Conservation (phyloP, 192 early-diverging fungal species). For the Geranomyces michiganensis region DNA sequence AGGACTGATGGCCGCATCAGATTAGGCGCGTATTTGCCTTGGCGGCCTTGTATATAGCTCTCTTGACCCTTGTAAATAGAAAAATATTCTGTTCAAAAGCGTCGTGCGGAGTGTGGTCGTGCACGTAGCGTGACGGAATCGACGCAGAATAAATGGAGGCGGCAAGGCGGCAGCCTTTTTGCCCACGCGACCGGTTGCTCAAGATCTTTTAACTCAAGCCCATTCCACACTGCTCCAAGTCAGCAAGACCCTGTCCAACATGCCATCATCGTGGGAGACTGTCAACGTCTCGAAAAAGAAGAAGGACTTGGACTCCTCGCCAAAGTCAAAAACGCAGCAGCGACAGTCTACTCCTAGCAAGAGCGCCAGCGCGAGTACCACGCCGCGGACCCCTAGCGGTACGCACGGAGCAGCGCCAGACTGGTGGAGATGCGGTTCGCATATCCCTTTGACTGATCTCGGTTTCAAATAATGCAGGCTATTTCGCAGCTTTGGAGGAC, state of each 20-base stretch:
- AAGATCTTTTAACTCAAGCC: too few relatives aligned
- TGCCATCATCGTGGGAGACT: conserved; percentile 6
- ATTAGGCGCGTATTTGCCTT: too few relatives aligned
- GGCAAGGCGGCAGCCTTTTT: too few relatives aligned
- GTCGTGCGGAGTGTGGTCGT: too few relatives aligned
- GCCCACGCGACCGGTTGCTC: too few relatives aligned
- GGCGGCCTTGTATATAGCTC: too few relatives aligned
- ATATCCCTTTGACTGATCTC: neutral
- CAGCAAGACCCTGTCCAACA: neutral
- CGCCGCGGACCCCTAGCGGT: neutral
- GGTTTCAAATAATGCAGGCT: neutral
- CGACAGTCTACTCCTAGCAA: neutral
- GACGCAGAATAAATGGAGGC: too few relatives aligned
- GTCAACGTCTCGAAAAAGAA: conserved; percentile 8
- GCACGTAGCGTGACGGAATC: too few relatives aligned
- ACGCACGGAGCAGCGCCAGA: neutral
- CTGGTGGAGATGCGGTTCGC: neutral
- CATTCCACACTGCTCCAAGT: too few relatives aligned
- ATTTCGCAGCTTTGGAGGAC: neutral
- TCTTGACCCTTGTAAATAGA: too few relatives aligned
- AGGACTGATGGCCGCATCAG: too few relatives aligned
- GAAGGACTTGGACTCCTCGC: neutral
- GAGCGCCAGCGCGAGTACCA: neutral
- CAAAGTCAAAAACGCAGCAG: neutral
- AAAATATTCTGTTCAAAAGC: too few relatives aligned